Conservation (phyloP, 257 asterid species). For the Eucommia ulmoides region DNA sequence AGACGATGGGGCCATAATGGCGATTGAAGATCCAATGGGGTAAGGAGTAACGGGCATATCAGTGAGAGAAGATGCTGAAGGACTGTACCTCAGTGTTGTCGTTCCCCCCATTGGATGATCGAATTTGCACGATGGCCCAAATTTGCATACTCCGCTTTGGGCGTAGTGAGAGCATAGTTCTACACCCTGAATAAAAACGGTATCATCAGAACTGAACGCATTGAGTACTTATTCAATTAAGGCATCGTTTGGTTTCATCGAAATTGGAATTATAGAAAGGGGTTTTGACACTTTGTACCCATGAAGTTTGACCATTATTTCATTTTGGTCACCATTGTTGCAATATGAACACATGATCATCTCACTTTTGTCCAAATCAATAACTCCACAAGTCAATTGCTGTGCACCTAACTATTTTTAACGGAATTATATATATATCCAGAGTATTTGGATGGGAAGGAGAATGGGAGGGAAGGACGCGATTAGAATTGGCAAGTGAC, state of each 20-base stretch:
- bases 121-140: slow-evolving; percentile 77
- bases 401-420: no score
- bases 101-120: slow-evolving; percentile 77
- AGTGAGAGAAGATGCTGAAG: slow-evolving; percentile 81
- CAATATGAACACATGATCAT: background rate
- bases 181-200: slow-evolving; percentile 37
- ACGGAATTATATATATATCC: no score
- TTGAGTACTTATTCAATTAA: background rate
- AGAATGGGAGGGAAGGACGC: no score
- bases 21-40: slow-evolving; percentile 65
- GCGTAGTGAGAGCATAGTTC: slow-evolving; percentile 77
- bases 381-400: no score
- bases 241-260: background rate
- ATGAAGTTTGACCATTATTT: no score
- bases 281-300: no score
- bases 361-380: no score
- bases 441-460: no score
- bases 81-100: slow-evolving; percentile 71
- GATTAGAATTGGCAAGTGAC: no score
- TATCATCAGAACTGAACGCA: background rate
- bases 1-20: slow-evolving; percentile 52
- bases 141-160: slow-evolving; percentile 78
- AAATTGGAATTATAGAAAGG: background rate
- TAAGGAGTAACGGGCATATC: slow-evolving; percentile 93
- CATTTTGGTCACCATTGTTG: background rate